Percentiles rank a stretch among this genome's conserved stretches.
These are phyloP conservation scores for Exsudoporus floridanus DNA, from an alignment of 1,284 basidiomycete species.

Conservation along the genomic window DNA sequence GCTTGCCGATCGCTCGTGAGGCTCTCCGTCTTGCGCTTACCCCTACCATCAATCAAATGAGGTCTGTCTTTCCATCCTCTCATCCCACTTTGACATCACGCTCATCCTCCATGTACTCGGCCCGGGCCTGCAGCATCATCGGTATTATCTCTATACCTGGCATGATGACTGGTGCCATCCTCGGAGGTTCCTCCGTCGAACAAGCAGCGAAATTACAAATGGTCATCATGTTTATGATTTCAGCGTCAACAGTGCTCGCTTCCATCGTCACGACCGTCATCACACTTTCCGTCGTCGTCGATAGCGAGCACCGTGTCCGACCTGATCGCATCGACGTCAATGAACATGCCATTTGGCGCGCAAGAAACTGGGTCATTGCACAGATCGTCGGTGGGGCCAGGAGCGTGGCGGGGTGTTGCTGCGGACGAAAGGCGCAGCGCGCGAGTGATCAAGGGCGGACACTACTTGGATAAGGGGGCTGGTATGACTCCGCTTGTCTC, in stretches of 20 bases:
- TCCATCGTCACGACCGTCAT: conserved; percentile 63
- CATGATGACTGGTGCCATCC: conserved; percentile 89
- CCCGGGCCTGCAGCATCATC: conserved; percentile 53
- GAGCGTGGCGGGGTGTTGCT: conserved; percentile 10
- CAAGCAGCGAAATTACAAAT: conserved; percentile 85
- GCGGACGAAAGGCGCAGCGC: neutral
- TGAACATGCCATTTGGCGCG: conserved; percentile 50
- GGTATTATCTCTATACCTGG: conserved; percentile 74
- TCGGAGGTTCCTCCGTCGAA: conserved; percentile 79
- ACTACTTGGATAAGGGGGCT: conserved; percentile 16
- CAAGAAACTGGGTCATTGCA: conserved; percentile 33
- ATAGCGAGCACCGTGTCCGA: conserved; percentile 69
- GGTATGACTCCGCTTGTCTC: neutral
- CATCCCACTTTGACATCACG: neutral
- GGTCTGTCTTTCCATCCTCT: conserved; percentile 42
- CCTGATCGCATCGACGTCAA: conserved; percentile 60
- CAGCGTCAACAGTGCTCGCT: conserved; percentile 69
- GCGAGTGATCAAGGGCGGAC: neutral
- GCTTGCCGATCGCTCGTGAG: conserved; percentile 71
- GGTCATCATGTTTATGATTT: conserved; percentile 92
- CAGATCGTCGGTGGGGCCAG: conserved; percentile 18
- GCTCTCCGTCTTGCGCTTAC: conserved; percentile 77
- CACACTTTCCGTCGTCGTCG: conserved; percentile 62
- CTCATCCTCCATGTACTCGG: neutral
- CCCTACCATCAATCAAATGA: conserved; percentile 84